Percentiles rank a stretch among this genome's conserved stretches.
Conservation (phyloP, 441 rosid genomes). For the Pelargonium australe region DNA sequence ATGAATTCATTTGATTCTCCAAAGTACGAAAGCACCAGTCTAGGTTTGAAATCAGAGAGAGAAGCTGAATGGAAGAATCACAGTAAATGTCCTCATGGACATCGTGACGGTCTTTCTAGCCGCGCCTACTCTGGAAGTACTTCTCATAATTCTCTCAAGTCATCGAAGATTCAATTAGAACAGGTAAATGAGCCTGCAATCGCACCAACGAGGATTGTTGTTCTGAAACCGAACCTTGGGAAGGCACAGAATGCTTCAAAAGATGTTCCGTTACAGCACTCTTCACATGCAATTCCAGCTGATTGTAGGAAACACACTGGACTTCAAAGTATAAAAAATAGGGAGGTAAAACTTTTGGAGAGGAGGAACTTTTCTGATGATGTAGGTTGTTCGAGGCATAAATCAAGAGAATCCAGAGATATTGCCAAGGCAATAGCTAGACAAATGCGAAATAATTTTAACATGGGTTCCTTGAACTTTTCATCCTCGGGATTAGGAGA, state of each 20-base stretch:
- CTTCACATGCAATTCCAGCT: slow-evolving; percentile 43
- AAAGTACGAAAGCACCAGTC: slow-evolving; percentile 24
- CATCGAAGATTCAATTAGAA: slow-evolving; percentile 36
- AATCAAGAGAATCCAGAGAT: slow-evolving; percentile 59
- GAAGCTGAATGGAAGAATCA: slow-evolving; percentile 30
- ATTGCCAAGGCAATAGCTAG: slow-evolving; percentile 55
- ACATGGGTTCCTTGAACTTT: slow-evolving; percentile 33
- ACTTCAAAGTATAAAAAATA: slow-evolving; percentile 33
- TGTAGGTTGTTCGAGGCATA: slow-evolving; percentile 38
- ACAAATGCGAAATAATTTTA: slow-evolving; percentile 47
- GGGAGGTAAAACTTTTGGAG: slow-evolving; percentile 27
- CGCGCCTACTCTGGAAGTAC: slow-evolving; percentile 27
- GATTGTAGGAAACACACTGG: slow-evolving; percentile 31
- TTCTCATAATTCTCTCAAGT: slow-evolving; percentile 27
- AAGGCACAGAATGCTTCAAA: slow-evolving; percentile 39
- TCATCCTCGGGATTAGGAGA: slow-evolving; percentile 48
- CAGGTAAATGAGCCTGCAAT: slow-evolving; percentile 31
- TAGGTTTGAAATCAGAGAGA: slow-evolving; percentile 30
- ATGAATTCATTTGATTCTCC: slow-evolving; percentile 32
- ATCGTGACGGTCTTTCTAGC: slow-evolving; percentile 25
- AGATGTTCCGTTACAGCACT: slow-evolving; percentile 39
- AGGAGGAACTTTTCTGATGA: slow-evolving; percentile 42
- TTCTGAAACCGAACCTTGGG: slow-evolving; percentile 75
- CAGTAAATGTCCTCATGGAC: slow-evolving; percentile 29
- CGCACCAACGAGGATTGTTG: slow-evolving; percentile 73